Evolutionary conservation across 495 filamentous ascomycete genomes (phyloP).

Genomic region (Clohesyomyces aquaticus): DNA sequence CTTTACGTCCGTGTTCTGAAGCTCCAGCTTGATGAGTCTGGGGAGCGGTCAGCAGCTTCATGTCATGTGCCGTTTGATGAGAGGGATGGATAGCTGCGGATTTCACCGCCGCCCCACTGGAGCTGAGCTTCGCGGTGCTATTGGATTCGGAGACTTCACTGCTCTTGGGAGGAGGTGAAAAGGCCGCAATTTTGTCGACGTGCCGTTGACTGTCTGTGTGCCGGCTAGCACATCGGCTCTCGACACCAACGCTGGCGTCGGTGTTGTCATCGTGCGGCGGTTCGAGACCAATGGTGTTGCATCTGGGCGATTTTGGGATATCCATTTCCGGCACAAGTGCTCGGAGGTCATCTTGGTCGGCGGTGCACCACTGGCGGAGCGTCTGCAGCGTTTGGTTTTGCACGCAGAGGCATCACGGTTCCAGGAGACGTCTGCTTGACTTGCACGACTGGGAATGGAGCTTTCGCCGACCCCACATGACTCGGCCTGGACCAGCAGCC

Average conservation of each 20-base stretch:
- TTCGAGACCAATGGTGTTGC: conserved; percentile 18
- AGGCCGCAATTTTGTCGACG: conserved; percentile 33
- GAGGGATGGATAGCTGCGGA: neutral
- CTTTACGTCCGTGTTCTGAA: too few species aligned
- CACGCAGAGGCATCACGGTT: too few species aligned
- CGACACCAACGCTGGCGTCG: conserved; percentile 9
- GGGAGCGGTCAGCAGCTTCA: neutral
- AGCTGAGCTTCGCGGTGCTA: neutral
- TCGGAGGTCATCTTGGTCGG: neutral
- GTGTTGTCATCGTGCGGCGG: neutral
- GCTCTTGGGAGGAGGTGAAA: conserved; percentile 11
- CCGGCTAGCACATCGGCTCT: conserved; percentile 36
- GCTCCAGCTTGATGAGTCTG: neutral
- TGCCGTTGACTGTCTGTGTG: conserved; percentile 23
- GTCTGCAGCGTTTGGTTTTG: neutral
- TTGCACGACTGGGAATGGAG: too few species aligned
- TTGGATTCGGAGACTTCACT: neutral
- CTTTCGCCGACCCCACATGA: too few species aligned
- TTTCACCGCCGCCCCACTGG: conserved; percentile 4
- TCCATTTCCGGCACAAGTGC: conserved; percentile 22
- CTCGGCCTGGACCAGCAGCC: too few species aligned
- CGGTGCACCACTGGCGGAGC: neutral
- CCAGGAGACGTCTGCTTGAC: too few species aligned
- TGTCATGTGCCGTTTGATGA: conserved; percentile 8
- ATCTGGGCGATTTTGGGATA: conserved; percentile 24